phyloP scores from a whole-genome alignment of 2,329 filamentous ascomycete species.

The Bisporella sp. region DNA sequence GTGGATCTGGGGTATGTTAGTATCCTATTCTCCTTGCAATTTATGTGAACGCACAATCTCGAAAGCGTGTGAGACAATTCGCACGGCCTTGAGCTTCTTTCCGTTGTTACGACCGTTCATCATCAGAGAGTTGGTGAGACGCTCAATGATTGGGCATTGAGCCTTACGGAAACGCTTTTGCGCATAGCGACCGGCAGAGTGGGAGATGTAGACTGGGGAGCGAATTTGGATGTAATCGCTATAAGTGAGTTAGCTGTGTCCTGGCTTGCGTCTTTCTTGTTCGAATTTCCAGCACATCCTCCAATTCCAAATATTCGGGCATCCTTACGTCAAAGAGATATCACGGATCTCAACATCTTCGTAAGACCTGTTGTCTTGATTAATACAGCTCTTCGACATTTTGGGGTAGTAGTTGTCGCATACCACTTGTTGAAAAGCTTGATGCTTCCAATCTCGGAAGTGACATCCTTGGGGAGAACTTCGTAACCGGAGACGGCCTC shows the following conservation, averaged over 20 bases:
- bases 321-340: slow-evolving; percentile 96
- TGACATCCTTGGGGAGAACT: slow-evolving; percentile 89
- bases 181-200: slow-evolving; percentile 97
- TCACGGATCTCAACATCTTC: slow-evolving; percentile 99
- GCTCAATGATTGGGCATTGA: slow-evolving; percentile 99
- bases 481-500: slow-evolving; percentile 67
- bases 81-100: slow-evolving; percentile 99
- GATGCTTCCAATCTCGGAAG: slow-evolving; percentile 80
- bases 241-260: slow-evolving; percentile 27
- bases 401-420: slow-evolving; percentile 2
- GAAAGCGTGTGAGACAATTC: slow-evolving; percentile 97
- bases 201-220: slow-evolving; percentile 96
- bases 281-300: not conserved
- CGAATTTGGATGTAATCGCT: slow-evolving; percentile 99
- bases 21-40: not conserved
- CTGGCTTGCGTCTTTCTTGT: not conserved
- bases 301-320: slow-evolving; percentile 11
- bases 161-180: slow-evolving; percentile 99
- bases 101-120: slow-evolving; percentile 99
- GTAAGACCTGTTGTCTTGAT: slow-evolving; percentile 57
- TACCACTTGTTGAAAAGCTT: slow-evolving; percentile 96
- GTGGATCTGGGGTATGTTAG: slow-evolving; percentile 65
- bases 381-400: slow-evolving; percentile 4
- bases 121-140: slow-evolving; percentile 99
- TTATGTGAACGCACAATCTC: slow-evolving; percentile 76